A percentile compares a stretch with the other conserved stretches of the same genome.
Conservation (phyloP, 495 filamentous ascomycete genomes). For the Aspergillus affinis region DNA sequence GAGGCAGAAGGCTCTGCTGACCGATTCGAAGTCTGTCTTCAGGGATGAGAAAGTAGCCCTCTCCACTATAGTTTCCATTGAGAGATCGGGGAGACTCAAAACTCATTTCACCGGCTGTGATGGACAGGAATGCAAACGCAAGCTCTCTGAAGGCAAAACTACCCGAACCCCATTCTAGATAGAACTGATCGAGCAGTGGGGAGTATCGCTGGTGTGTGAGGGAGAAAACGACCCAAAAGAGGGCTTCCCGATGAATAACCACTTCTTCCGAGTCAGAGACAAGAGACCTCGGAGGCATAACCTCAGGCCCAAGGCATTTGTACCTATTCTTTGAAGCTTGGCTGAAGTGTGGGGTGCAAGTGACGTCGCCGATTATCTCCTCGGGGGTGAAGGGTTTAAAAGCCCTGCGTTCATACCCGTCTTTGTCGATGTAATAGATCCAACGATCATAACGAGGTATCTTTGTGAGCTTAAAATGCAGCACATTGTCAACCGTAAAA, state of each 20-base stretch:
- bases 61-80: conserved; percentile 8
- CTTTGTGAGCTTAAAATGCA: conserved; percentile 11
- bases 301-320: neutral
- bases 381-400: conserved; percentile 8
- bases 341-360: conserved; percentile 7
- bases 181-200: conserved; percentile 8
- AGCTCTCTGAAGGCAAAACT: conserved; percentile 21
- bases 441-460: conserved; percentile 11
- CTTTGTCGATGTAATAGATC: conserved; percentile 13
- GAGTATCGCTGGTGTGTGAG: neutral
- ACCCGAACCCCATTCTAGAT: conserved; percentile 12
- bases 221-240: conserved; percentile 4
- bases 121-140: conserved; percentile 19
- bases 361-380: conserved; percentile 13
- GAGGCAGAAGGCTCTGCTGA: conserved; percentile 15
- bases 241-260: conserved; percentile 1
- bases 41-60: conserved; percentile 19
- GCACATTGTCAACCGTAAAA: conserved; percentile 13
- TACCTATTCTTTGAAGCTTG: neutral
- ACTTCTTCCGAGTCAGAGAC: neutral
- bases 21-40: neutral
- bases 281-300: conserved; percentile 1
- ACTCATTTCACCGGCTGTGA: conserved; percentile 20
- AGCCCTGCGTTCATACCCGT: conserved; percentile 3
- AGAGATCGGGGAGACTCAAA: conserved; percentile 6